These are phyloP conservation scores for Dorcoceras hygrometricum DNA, from an alignment of 257 asterid species.

Conservation along the genomic window DNA sequence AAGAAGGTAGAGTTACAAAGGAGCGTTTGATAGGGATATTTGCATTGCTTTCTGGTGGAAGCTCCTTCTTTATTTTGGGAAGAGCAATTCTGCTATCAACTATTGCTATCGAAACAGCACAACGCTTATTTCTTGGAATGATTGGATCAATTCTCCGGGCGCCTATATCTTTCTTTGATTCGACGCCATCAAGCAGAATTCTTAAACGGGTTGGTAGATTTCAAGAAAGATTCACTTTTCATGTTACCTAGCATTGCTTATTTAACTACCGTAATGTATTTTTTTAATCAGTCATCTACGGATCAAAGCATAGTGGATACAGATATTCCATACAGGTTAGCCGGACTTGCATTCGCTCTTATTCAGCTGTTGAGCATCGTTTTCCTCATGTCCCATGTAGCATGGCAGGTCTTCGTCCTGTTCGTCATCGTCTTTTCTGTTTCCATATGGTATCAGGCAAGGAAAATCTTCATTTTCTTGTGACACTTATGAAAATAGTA, in stretches of 20 bases:
- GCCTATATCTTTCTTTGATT: constrained; percentile 73
- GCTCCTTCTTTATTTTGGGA: constrained; percentile 70
- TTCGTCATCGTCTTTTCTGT: constrained; percentile 53
- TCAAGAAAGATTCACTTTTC: not conserved
- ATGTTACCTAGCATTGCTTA: not conserved
- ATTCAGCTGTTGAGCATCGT: constrained; percentile 74
- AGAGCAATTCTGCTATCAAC: constrained; percentile 73
- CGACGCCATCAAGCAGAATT: constrained; percentile 80
- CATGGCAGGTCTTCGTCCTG: constrained; percentile 70
- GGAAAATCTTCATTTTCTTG: not conserved
- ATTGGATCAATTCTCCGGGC: constrained; percentile 61
- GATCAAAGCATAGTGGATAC: constrained; percentile 85
- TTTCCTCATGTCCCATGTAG: constrained; percentile 69
- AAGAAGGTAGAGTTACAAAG: constrained; percentile 40
- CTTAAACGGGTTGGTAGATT: constrained; percentile 62
- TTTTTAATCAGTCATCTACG: constrained; percentile 54
- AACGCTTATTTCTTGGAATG: constrained; percentile 58
- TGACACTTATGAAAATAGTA: not conserved
- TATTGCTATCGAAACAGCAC: constrained; percentile 72
- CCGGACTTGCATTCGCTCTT: constrained; percentile 79
- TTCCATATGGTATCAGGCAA: constrained; percentile 83
- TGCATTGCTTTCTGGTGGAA: constrained; percentile 69
- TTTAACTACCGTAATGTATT: not conserved
- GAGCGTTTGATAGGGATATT: constrained; percentile 49
- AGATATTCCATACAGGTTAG: constrained; percentile 74